Evolutionary conservation across 2,329 filamentous ascomycete genomes (phyloP).

Genomic region (Colletotrichum sp.): DNA sequence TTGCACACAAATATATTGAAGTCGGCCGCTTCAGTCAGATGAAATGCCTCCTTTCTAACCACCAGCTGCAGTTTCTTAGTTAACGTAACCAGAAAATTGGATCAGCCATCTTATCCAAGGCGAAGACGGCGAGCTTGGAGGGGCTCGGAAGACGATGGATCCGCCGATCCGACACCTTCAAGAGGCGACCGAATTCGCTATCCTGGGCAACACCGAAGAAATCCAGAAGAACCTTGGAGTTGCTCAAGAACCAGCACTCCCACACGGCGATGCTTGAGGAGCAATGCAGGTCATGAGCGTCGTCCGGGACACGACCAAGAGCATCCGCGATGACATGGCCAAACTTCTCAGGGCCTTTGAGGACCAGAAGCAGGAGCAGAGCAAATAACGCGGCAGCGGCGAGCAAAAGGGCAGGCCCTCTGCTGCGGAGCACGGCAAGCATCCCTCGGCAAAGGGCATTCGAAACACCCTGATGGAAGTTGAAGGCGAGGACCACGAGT

Average conservation of each 20-base stretch:
- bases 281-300: conserved; percentile 29
- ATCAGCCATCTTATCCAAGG: conserved; percentile 32
- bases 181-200: conserved; percentile 37
- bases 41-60: not conserved
- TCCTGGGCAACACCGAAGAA: conserved; percentile 36
- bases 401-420: conserved; percentile 3
- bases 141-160: conserved; percentile 33
- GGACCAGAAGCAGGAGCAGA: conserved; percentile 16
- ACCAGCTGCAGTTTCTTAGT: not conserved
- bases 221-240: conserved; percentile 27
- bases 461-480: conserved; percentile 28
- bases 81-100: conserved; percentile 29
- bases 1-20: conserved; percentile 38
- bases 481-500: conserved; percentile 28
- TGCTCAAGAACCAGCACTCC: conserved; percentile 28
- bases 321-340: conserved; percentile 29
- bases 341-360: conserved; percentile 30
- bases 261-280: conserved; percentile 30
- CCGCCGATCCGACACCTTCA: conserved; percentile 30
- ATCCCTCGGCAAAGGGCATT: conserved; percentile 25
- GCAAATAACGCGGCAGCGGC: not conserved
- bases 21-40: conserved; percentile 33
- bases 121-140: conserved; percentile 33
- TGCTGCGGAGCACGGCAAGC: conserved; percentile 23
- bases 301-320: conserved; percentile 31